These are phyloP conservation scores for Tulasnella sp. DNA, from an alignment of 768 basidiomycete genomes.

Conservation along the genomic window DNA sequence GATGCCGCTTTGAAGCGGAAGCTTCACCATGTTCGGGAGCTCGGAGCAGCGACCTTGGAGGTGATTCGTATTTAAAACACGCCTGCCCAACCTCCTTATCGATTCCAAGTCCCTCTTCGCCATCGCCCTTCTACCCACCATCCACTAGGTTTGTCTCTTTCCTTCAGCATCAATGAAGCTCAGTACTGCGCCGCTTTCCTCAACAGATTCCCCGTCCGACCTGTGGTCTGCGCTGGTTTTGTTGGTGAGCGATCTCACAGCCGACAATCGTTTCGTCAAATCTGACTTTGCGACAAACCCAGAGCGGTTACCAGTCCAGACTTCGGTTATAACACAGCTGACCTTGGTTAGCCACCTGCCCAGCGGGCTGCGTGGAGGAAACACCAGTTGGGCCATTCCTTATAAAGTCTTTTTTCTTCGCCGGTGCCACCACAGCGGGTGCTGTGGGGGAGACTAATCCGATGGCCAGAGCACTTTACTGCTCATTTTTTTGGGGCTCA, in stretches of 20 bases:
- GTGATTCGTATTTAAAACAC: too few relatives aligned
- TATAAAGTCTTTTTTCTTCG: neutral
- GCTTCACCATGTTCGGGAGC: too few relatives aligned
- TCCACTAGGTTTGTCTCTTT: too few relatives aligned
- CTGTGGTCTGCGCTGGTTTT: neutral
- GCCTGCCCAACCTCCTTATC: too few relatives aligned
- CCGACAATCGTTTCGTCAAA: neutral
- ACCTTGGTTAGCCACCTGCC: neutral
- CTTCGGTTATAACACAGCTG: neutral
- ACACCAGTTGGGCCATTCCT: neutral
- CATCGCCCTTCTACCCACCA: too few relatives aligned
- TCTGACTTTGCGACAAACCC: neutral
- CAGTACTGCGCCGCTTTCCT: too few relatives aligned
- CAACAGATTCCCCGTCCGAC: neutral
- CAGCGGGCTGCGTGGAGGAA: neutral
- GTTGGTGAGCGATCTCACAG: neutral
- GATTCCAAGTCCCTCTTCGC: too few relatives aligned
- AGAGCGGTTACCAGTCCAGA: neutral
- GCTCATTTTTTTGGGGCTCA: neutral
- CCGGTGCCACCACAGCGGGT: neutral
- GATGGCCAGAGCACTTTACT: constrained; percentile 5
- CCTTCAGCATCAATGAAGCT: too few relatives aligned
- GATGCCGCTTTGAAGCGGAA: too few relatives aligned
- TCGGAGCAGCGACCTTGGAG: too few relatives aligned
- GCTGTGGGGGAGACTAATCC: neutral